phyloP scores from a whole-genome alignment of 1,284 basidiomycete genomes.

The Coniophora puteana region DNA sequence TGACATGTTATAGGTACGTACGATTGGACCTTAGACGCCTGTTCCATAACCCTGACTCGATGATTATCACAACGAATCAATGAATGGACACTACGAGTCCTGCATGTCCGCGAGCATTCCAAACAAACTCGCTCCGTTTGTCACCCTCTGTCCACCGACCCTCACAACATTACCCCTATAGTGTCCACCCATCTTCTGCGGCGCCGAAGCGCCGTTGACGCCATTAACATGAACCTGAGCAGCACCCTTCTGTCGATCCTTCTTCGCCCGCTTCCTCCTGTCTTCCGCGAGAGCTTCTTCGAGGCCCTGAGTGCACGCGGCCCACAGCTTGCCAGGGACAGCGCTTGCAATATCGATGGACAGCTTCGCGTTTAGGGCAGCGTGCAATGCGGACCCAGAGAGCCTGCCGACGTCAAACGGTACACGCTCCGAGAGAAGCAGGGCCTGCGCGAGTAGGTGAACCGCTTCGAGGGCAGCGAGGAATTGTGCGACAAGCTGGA shows the following conservation, averaged over 20 bases:
- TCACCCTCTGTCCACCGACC: not conserved
- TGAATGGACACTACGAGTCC: too few relatives aligned
- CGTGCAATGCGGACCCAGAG: conserved; percentile 59
- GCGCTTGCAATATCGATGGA: conserved; percentile 19
- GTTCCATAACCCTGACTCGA: too few relatives aligned
- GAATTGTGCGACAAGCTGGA: conserved; percentile 71
- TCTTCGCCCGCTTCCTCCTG: conserved; percentile 40
- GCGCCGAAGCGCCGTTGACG: not conserved
- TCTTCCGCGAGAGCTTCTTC: conserved; percentile 47
- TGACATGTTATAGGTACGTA: too few relatives aligned
- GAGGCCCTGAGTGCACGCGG: conserved; percentile 44
- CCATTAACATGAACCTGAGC: too few relatives aligned
- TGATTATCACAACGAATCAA: too few relatives aligned
- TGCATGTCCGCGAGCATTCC: conserved; percentile 24
- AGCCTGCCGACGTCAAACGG: conserved; percentile 44
- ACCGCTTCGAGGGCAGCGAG: conserved; percentile 56
- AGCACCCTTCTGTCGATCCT: too few relatives aligned
- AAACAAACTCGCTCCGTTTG: conserved; percentile 17
- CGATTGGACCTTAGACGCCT: too few relatives aligned
- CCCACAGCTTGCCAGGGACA: conserved; percentile 36
- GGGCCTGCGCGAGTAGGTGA: conserved; percentile 54
- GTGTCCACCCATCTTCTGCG: too few relatives aligned
- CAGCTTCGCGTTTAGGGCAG: conserved; percentile 23
- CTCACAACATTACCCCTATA: too few relatives aligned
- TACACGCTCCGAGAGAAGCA: conserved; percentile 49